A percentile compares a stretch with the other conserved stretches of the same genome.
Evolutionary conservation across 805 yeast species (phyloP).

Genomic region (Candida coquimbonensis): DNA sequence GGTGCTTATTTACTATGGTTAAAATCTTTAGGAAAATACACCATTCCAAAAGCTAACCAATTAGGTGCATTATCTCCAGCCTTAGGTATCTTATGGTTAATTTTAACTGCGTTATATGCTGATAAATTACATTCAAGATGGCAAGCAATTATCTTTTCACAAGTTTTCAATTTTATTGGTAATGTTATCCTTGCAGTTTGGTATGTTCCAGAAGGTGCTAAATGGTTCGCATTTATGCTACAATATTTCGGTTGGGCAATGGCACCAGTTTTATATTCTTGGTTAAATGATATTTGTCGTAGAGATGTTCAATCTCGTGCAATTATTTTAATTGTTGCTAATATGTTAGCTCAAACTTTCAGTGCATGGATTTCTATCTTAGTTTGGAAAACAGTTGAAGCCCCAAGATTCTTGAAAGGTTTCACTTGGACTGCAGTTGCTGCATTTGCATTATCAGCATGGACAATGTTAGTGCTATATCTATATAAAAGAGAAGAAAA

Average conservation of each 20-base stretch:
- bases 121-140: slow-evolving; percentile 34
- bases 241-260: slow-evolving; percentile 1
- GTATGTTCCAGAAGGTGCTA: slow-evolving; percentile 44
- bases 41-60: slow-evolving; percentile 33
- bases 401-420: slow-evolving; percentile 50
- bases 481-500: slow-evolving; percentile 33
- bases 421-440: slow-evolving; percentile 30
- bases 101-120: slow-evolving; percentile 8
- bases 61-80: slow-evolving; percentile 36
- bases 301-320: slow-evolving; percentile 47
- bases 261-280: slow-evolving; percentile 31
- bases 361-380: slow-evolving; percentile 40
- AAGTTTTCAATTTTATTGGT: slow-evolving; percentile 40
- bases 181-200: slow-evolving; percentile 43
- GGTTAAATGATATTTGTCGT: slow-evolving; percentile 53
- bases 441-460: slow-evolving; percentile 16
- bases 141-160: slow-evolving; percentile 36
- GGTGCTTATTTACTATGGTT: slow-evolving; percentile 44
- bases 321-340: slow-evolving; percentile 33
- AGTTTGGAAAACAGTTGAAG: slow-evolving; percentile 34
- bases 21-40: slow-evolving; percentile 33
- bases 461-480: slow-evolving; percentile 10
- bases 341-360: slow-evolving; percentile 46
- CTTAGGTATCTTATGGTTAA: slow-evolving; percentile 15
- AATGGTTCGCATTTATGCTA: slow-evolving; percentile 47